These are phyloP conservation scores for Torulaspora globosa DNA, from an alignment of 1,139 yeast genomes.

Conservation along the genomic window DNA sequence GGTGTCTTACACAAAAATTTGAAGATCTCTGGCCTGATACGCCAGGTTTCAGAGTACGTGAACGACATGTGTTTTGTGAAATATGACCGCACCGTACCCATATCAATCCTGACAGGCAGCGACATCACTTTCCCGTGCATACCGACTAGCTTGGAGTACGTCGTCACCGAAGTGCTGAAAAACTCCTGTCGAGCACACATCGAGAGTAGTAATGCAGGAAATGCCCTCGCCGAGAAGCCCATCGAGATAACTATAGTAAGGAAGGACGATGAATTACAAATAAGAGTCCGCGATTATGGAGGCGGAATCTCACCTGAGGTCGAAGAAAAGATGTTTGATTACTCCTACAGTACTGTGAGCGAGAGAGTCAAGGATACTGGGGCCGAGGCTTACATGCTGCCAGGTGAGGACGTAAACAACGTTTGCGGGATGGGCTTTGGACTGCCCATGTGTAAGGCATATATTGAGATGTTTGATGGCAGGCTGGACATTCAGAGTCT, in stretches of 20 bases:
- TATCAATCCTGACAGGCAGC: slow-evolving; percentile 52
- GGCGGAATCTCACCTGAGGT: slow-evolving; percentile 75
- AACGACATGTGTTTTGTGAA: slow-evolving; percentile 78
- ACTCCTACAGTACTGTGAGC: slow-evolving; percentile 71
- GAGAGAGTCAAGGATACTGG: slow-evolving; percentile 32
- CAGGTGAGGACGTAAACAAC: slow-evolving; percentile 66
- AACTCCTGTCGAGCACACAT: slow-evolving; percentile 84
- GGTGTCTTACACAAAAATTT: slow-evolving; percentile 70
- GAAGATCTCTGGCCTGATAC: slow-evolving; percentile 56
- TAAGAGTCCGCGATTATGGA: slow-evolving; percentile 80
- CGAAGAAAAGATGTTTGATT: slow-evolving; percentile 69
- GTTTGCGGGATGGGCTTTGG: slow-evolving; percentile 98
- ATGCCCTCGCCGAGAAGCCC: slow-evolving; percentile 46
- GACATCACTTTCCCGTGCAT: slow-evolving; percentile 66
- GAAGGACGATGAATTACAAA: slow-evolving; percentile 44
- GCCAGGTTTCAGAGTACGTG: slow-evolving; percentile 65
- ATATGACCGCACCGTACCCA: slow-evolving; percentile 66
- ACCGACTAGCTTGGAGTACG: slow-evolving; percentile 81
- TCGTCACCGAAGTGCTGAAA: slow-evolving; percentile 80
- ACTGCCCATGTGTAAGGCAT: slow-evolving; percentile 74
- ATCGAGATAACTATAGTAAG: slow-evolving; percentile 63
- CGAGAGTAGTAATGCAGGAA: slow-evolving; percentile 47
- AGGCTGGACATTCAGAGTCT: slow-evolving; percentile 72
- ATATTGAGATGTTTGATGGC: slow-evolving; percentile 70
- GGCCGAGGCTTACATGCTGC: slow-evolving; percentile 53